Evolutionary conservation across 2,329 filamentous ascomycete genomes (phyloP), one percentile per base, ranked within the genome.

Genomic region (Thelonectria olida): DNA sequence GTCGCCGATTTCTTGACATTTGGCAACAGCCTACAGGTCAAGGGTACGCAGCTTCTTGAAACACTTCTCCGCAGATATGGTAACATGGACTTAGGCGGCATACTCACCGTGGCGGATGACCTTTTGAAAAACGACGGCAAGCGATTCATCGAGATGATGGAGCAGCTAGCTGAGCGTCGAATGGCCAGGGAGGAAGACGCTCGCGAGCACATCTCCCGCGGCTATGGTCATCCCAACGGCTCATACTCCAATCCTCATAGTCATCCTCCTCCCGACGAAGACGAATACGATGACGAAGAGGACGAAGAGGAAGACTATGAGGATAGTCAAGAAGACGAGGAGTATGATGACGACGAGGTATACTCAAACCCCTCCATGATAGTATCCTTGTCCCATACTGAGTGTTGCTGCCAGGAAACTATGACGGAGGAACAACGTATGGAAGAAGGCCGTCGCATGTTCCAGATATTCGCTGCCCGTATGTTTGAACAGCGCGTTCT

Each of bases 61-160:
- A 78, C 74, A 75, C 74, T 79, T 71, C 75, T 79, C 66, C 74
- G 68, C 76, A 75, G 73, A 76, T 76, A 79, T 81, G 79, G 78
- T 81, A 80, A 80, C 78, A 78, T 78, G 77, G 77, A 79, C 73
- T 78, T 86, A 93, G 94, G 96, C 83, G 96, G 96, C 76, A 97
- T 99, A 79, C 89, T 99, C 76, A 99, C 96, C 68, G 96, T 99
- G 74, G 96, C 96, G 77, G 96, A 99, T 83, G 96, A 99, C 80
- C 85, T 99, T 67, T 87, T 99, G 66, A 98, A 98, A 79, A 99
- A 99, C 79, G 96, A 99, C 79, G 96, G 96, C 73, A 97, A 97
- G 79, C 97, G 97, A 75, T 99, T 99, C 81, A 99, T 99, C 79
- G 96, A 99, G 78, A 99, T 99, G 96, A 99, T 99, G 96, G 96